Base-by-base conservation (phyloP, 805 yeast genomes). In the Starmerella bombi region DNA sequence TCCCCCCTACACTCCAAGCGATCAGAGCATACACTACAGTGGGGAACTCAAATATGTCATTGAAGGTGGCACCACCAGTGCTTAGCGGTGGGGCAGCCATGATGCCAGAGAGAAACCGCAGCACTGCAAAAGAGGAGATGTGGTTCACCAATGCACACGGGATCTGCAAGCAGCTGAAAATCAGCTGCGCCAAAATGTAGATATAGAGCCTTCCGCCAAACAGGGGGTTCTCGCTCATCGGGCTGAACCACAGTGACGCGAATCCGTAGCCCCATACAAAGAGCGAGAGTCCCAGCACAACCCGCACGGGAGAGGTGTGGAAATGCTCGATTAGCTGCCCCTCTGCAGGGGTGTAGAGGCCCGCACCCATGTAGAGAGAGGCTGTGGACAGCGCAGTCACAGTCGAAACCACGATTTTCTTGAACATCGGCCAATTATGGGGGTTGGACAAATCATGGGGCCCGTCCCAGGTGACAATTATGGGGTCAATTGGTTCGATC, bases 241-340 rank as follows among this genome's bases (percentile, higher is more conserved):
- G 79, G 0, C 75, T 65, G 34, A 72, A 67, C 5, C 72, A 46
- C 58, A 74, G 58, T 1, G 77, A 76, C 2, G 77, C 77, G 21
- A 72, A 32, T 33, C 76, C 81, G 51, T 74, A 74, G 4, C 79
- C 80, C 31, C 72, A 50, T 6, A 74, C 77, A 48, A 69, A 75
- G 32, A 73, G 41, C 0, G 77, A 57, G 43, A 75, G 57, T 1
- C 77, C 75, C 23, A 75, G 57, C 2, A 69, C 59, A 0, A 74
- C 71, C 12, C 62, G 59, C 2, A 63, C 64, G 25, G 59, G 58
- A 9, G 67, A 54, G 9, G 67, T 60, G 14, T 56, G 42, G 49
- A 73, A 70, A 18, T 27, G 19, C 27, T 57, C 59, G 57, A 59
- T 64, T 29, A 75, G 56, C 19, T 60, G 55, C 19, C 54, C 60